Conservation (phyloP, 2,329 filamentous ascomycete species). For the Trichoderma oligosporum region DNA sequence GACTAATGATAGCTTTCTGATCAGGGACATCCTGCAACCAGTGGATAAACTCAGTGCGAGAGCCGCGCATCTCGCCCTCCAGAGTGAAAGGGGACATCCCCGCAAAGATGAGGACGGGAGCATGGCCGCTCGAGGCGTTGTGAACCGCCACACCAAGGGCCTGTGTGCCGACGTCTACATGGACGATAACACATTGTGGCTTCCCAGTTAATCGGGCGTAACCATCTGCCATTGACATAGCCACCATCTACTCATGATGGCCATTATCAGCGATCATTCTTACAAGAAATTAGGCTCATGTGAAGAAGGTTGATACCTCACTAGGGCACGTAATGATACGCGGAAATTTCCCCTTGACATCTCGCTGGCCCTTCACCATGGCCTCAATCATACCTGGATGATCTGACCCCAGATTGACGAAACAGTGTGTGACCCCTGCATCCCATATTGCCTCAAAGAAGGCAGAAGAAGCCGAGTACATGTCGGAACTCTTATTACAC, state of each 20-base stretch:
- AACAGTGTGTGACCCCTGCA: conserved; percentile 1
- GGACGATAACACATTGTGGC: conserved; percentile 2
- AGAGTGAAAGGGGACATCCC: conserved; percentile 1
- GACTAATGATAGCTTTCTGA: neutral
- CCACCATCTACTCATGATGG: neutral
- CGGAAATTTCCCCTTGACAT: neutral
- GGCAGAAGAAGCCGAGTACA: neutral
- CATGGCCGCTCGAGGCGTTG: neutral
- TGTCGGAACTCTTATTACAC: neutral
- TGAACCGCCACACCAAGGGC: neutral
- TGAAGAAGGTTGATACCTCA: neutral
- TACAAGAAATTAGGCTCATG: neutral
- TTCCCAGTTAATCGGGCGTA: neutral
- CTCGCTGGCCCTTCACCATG: neutral
- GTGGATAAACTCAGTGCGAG: neutral
- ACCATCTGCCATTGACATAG: conserved; percentile 5
- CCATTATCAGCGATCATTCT: neutral
- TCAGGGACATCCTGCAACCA: neutral
- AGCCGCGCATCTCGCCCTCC: conserved; percentile 1
- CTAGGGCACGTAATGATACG: neutral
- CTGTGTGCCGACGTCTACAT: neutral
- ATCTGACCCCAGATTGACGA: conserved; percentile 2
- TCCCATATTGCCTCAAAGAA: conserved; percentile 1
- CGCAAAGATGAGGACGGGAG: neutral
- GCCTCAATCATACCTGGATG: conserved; percentile 1